Conservation (phyloP, 352 stramenopile genomes). For the Detonula confervacea region DNA sequence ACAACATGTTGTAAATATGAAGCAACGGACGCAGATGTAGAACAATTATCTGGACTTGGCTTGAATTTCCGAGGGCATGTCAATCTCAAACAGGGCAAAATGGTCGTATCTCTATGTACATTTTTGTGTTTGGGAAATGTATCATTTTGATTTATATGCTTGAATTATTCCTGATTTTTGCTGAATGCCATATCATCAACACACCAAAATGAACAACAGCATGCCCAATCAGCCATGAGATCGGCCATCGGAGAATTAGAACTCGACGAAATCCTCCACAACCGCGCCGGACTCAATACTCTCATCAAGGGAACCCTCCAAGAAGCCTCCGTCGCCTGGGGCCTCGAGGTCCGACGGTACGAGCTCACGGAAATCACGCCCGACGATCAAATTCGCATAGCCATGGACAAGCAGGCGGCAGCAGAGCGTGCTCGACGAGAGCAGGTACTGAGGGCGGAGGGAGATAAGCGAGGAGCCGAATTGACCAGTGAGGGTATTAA, state of each 20-base stretch:
- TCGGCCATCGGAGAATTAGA: constrained; percentile 89
- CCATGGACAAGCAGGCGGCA: constrained; percentile 90
- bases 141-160: too few relatives aligned
- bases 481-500: constrained; percentile 88
- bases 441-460: constrained; percentile 87
- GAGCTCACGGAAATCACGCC: constrained; percentile 90
- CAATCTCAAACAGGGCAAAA: too few relatives aligned
- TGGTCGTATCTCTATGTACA: too few relatives aligned
- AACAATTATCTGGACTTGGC: too few relatives aligned
- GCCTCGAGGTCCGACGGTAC: constrained; percentile 86
- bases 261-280: constrained; percentile 90
- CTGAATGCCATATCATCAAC: too few relatives aligned
- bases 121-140: too few relatives aligned
- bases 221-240: constrained; percentile 89
- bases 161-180: too few relatives aligned
- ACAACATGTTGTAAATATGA: too few relatives aligned
- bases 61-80: too few relatives aligned
- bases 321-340: constrained; percentile 86
- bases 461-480: constrained; percentile 85
- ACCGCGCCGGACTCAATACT: constrained; percentile 82
- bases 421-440: constrained; percentile 86
- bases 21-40: too few relatives aligned
- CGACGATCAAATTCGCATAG: constrained; percentile 87
- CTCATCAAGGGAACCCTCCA: constrained; percentile 86
- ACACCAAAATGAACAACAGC: constrained; percentile 60